Conservation (phyloP, 768 basidiomycete species). For the Pholiota conissans region DNA sequence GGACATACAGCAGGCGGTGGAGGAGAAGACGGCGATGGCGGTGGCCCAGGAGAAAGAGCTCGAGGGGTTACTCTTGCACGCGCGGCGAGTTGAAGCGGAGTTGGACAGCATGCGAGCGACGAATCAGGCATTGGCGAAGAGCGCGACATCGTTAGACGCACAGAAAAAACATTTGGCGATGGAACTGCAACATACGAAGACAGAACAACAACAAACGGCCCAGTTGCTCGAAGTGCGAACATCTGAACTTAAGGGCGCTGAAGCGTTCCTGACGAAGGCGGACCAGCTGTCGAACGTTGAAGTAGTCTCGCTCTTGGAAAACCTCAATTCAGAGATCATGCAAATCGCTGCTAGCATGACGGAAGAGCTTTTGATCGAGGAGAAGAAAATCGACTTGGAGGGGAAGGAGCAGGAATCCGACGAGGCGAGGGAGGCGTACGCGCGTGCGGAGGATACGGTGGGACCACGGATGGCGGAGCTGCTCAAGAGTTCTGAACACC, state of each 20-base stretch:
- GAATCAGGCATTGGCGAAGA: slow-evolving; percentile 18
- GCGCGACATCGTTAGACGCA: slow-evolving; percentile 14
- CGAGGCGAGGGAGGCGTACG: slow-evolving; percentile 25
- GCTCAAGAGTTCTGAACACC: slow-evolving; percentile 36
- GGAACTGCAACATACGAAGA: slow-evolving; percentile 17
- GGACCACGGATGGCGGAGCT: slow-evolving; percentile 39
- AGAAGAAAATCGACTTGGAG: slow-evolving; percentile 18
- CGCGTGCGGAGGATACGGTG: slow-evolving; percentile 30
- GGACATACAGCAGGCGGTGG: slow-evolving; percentile 20
- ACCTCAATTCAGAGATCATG: slow-evolving; percentile 50
- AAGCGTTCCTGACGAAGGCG: slow-evolving; percentile 45
- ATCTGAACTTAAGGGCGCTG: slow-evolving; percentile 49
- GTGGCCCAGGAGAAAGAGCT: slow-evolving; percentile 16
- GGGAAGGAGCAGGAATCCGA: slow-evolving; percentile 23
- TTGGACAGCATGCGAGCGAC: slow-evolving; percentile 17
- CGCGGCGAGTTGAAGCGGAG: slow-evolving; percentile 19
- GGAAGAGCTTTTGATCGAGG: slow-evolving; percentile 36
- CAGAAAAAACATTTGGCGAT: slow-evolving; percentile 20
- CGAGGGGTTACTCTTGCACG: slow-evolving; percentile 12
- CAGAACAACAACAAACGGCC: slow-evolving; percentile 22
- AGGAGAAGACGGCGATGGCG: slow-evolving; percentile 19
- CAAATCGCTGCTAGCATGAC: slow-evolving; percentile 52
- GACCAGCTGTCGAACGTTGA: slow-evolving; percentile 50
- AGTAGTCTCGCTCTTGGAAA: slow-evolving; percentile 43
- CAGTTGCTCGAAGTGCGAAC: slow-evolving; percentile 41